Evolutionary conservation across 441 rosid genomes (phyloP).

Genomic region (Mallotus japonicus): DNA sequence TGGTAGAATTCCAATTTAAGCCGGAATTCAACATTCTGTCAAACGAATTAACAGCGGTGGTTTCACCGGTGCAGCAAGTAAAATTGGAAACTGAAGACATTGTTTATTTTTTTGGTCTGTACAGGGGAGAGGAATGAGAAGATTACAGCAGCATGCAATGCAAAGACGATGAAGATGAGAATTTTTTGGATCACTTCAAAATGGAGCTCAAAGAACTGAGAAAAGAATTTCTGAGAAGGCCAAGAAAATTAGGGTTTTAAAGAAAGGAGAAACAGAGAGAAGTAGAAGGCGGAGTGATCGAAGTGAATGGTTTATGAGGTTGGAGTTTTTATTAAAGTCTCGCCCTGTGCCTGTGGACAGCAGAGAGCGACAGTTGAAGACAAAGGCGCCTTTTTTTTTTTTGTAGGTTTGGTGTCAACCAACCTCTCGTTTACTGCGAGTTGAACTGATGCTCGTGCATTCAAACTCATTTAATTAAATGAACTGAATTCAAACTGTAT

Average conservation of each 20-base stretch:
- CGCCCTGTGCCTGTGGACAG: not conserved
- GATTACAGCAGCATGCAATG: not conserved
- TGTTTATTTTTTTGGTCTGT: not conserved
- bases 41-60: conserved; percentile 17
- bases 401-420: not conserved
- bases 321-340: no score
- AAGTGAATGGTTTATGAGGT: conserved; percentile 11
- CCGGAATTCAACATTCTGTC: conserved; percentile 19
- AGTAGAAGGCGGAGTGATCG: conserved; percentile 43
- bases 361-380: not conserved
- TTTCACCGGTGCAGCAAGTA: conserved; percentile 20
- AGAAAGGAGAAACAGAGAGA: not conserved
- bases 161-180: not conserved
- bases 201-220: not conserved
- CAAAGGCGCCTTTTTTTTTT: conserved; percentile 6
- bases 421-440: not conserved
- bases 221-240: not conserved
- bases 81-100: conserved; percentile 50
- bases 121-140: no score
- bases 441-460: no score
- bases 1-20: conserved; percentile 18
- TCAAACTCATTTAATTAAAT: no score
- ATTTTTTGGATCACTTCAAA: not conserved
- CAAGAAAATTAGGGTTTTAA: not conserved
- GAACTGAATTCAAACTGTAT: no score